Percentiles rank a stretch among this genome's conserved stretches.
Conservation (phyloP, 345 rosid genomes). For the Noccaea caerulescens region DNA sequence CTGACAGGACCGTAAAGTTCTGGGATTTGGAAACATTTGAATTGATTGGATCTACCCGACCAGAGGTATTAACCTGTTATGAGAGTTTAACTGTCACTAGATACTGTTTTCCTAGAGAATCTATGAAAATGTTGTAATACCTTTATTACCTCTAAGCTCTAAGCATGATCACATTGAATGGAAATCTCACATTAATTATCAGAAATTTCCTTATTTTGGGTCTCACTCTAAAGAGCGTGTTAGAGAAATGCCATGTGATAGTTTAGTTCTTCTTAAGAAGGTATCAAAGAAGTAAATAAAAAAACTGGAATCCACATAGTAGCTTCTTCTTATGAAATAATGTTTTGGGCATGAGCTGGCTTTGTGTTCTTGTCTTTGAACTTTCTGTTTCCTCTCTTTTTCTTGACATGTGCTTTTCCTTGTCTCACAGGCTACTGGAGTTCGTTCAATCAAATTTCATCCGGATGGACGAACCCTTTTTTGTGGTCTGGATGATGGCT, state of each 20-base stretch:
- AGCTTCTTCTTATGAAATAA: not conserved
- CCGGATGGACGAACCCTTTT: conserved; percentile 91
- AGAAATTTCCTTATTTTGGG: not conserved
- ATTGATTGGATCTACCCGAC: conserved; percentile 87
- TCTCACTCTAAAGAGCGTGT: not conserved
- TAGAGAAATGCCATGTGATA: not conserved
- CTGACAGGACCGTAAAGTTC: conserved; percentile 40
- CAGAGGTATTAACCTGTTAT: conserved; percentile 69
- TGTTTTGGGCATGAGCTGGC: conserved; percentile 12
- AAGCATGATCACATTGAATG: not conserved
- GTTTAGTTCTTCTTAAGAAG: not conserved
- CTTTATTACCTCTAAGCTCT: not conserved
- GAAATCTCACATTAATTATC: not conserved
- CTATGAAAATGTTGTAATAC: not conserved
- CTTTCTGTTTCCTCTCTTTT: not conserved
- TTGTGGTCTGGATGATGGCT: conserved; percentile 85
- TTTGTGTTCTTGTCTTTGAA: not conserved
- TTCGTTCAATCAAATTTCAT: conserved; percentile 74
- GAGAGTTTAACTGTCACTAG: not conserved
- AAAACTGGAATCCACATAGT: not conserved
- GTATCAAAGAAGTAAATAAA: conserved; percentile 4
- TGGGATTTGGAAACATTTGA: conserved; percentile 99
- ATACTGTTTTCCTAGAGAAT: conserved; percentile 22
- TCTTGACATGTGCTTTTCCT: conserved; percentile 2
- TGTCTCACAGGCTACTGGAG: conserved; percentile 71